A percentile compares a stretch with the other conserved stretches of the same genome.
These are phyloP conservation scores for Diplodia seriata DNA, from an alignment of 2,329 filamentous ascomycete genomes.

Conservation along the genomic window DNA sequence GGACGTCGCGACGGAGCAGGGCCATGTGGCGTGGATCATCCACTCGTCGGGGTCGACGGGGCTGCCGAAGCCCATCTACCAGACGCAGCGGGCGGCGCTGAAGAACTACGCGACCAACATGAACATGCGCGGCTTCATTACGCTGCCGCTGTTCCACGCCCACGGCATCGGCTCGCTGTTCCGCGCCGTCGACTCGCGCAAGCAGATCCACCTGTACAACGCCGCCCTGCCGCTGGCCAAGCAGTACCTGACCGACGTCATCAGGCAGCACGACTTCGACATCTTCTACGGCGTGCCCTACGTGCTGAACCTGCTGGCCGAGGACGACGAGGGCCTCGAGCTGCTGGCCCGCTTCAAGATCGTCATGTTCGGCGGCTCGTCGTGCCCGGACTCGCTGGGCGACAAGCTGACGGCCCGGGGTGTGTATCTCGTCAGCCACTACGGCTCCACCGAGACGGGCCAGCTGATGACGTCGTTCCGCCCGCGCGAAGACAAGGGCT, in stretches of 20 bases:
- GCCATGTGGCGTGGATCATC: constrained; percentile 52
- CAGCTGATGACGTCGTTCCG: constrained; percentile 68
- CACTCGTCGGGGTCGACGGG: constrained; percentile 66
- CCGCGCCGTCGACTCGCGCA: constrained; percentile 23
- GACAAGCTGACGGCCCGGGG: constrained; percentile 60
- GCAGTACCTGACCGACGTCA: constrained; percentile 42
- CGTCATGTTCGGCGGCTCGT: constrained; percentile 65
- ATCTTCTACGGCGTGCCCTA: constrained; percentile 70
- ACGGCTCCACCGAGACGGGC: constrained; percentile 68
- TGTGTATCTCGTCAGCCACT: constrained; percentile 63
- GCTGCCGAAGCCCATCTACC: constrained; percentile 68
- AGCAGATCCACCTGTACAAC: constrained; percentile 29
- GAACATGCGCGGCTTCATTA: constrained; percentile 29
- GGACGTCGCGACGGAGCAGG: constrained; percentile 42
- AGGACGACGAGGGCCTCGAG: constrained; percentile 62
- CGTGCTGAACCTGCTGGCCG: constrained; percentile 68
- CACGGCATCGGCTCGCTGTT: constrained; percentile 28
- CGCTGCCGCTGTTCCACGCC: constrained; percentile 29
- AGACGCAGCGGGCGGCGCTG: constrained; percentile 53
- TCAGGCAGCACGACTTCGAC: constrained; percentile 49
- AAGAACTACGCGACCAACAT: constrained; percentile 31
- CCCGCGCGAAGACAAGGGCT: constrained; percentile 60
- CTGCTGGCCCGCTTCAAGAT: constrained; percentile 57
- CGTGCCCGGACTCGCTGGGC: constrained; percentile 66
- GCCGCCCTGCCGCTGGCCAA: constrained; percentile 31